Conservation (phyloP, 179 eudicot genomes). For the Corrigiola litoralis region DNA sequence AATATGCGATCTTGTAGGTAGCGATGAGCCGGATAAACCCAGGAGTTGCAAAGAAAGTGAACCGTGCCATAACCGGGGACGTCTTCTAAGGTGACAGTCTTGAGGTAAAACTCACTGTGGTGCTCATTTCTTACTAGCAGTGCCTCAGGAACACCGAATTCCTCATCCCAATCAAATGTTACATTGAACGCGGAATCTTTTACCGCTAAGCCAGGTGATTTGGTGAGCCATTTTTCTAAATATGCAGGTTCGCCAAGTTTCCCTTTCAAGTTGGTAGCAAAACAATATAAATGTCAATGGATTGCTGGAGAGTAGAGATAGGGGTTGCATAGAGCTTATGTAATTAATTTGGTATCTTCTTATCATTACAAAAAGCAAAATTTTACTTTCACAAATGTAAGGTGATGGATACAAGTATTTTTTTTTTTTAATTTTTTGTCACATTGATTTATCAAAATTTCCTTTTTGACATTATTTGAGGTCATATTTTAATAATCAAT, state of each 20-base stretch:
- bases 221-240: conserved; percentile 26
- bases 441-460: too few species aligned
- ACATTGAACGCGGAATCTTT: conserved; percentile 34
- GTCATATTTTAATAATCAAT: too few species aligned
- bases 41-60: conserved; percentile 54
- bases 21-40: conserved; percentile 47
- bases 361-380: too few species aligned
- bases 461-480: too few species aligned
- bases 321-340: not conserved
- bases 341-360: not conserved
- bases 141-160: conserved; percentile 50
- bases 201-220: conserved; percentile 21
- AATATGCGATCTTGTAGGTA: conserved; percentile 46
- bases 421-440: too few species aligned
- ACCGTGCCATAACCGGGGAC: conserved; percentile 34
- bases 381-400: too few species aligned
- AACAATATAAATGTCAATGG: not conserved
- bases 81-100: conserved; percentile 42
- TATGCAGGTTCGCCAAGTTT: conserved; percentile 33
- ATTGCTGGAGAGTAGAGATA: not conserved
- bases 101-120: conserved; percentile 47
- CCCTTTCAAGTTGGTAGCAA: conserved; percentile 28
- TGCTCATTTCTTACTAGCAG: conserved; percentile 41
- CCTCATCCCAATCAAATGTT: conserved; percentile 45
- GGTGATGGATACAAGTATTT: too few species aligned